Conservation (phyloP, 257 asterid genomes). For the Nicotiana tabacum region DNA sequence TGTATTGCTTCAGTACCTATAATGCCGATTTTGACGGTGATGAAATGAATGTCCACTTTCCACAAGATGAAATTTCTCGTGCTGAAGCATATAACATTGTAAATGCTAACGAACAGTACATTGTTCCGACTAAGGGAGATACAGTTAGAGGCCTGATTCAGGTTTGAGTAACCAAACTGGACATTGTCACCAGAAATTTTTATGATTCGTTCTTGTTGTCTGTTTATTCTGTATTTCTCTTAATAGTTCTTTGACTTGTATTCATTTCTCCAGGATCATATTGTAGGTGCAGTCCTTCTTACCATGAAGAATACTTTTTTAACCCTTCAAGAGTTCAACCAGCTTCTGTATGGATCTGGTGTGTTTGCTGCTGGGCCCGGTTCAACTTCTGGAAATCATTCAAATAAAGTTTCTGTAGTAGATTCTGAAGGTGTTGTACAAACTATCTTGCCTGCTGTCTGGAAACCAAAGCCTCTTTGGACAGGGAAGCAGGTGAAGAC, state of each 20-base stretch:
- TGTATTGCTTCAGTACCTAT: slow-evolving; percentile 59
- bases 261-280: slow-evolving; percentile 68
- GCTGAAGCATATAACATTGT: slow-evolving; percentile 98
- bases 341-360: slow-evolving; percentile 91
- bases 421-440: slow-evolving; percentile 57
- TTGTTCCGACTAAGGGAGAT: slow-evolving; percentile 96
- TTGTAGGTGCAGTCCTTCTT: slow-evolving; percentile 82
- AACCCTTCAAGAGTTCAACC: slow-evolving; percentile 71
- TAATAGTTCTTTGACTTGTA: slow-evolving; percentile 11
- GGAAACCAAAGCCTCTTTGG: slow-evolving; percentile 98
- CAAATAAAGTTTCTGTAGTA: slow-evolving; percentile 45
- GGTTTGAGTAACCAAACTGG: slow-evolving; percentile 41
- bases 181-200: background rate
- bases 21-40: slow-evolving; percentile 99
- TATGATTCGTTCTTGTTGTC: slow-evolving; percentile 4
- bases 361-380: slow-evolving; percentile 44
- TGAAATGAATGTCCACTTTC: slow-evolving; percentile 98
- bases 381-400: slow-evolving; percentile 32
- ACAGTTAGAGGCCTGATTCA: slow-evolving; percentile 97
- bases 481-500: slow-evolving; percentile 91
- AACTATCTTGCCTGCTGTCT: slow-evolving; percentile 68
- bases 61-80: slow-evolving; percentile 99
- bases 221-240: background rate
- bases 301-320: slow-evolving; percentile 86
- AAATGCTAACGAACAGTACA: slow-evolving; percentile 95